A percentile compares a stretch with the other conserved stretches of the same genome.
These are phyloP conservation scores for Peniophora sp. DNA, from an alignment of 1,284 basidiomycete species.

Conservation along the genomic window DNA sequence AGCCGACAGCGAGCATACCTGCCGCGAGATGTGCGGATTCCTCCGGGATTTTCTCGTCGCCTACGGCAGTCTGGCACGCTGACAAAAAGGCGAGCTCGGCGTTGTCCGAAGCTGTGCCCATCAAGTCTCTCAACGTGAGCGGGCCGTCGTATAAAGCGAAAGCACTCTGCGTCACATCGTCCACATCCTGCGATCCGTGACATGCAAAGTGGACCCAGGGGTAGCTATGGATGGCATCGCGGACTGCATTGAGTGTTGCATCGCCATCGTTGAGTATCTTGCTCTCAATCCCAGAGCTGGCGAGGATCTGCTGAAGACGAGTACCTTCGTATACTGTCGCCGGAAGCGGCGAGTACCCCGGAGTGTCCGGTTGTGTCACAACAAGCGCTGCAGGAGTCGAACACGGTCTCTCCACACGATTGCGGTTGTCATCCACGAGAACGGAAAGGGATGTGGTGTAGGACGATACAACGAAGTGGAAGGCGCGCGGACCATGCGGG, in stretches of 20 bases:
- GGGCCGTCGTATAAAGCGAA: not conserved
- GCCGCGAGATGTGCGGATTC: constrained; percentile 12
- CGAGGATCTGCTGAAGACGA: not conserved
- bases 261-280: not conserved
- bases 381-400: not conserved
- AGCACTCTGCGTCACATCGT: not conserved
- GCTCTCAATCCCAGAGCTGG: not conserved
- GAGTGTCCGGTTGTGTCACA: not conserved
- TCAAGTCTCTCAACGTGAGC: not conserved
- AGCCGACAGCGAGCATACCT: constrained; percentile 11
- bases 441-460: not conserved
- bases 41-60: constrained; percentile 8
- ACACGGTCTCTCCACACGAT: constrained; percentile 8
- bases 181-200: not conserved
- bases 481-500: not conserved
- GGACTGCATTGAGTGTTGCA: not conserved
- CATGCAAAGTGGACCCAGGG: not conserved
- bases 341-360: not conserved
- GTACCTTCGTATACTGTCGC: not conserved
- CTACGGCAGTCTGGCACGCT: constrained; percentile 15
- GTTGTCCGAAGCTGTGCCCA: not conserved
- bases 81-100: constrained; percentile 13
- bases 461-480: not conserved
- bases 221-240: not conserved
- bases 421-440: not conserved